phyloP scores from a whole-genome alignment of 2,329 filamentous ascomycete species.

The Dothideomycetidae sp. region DNA sequence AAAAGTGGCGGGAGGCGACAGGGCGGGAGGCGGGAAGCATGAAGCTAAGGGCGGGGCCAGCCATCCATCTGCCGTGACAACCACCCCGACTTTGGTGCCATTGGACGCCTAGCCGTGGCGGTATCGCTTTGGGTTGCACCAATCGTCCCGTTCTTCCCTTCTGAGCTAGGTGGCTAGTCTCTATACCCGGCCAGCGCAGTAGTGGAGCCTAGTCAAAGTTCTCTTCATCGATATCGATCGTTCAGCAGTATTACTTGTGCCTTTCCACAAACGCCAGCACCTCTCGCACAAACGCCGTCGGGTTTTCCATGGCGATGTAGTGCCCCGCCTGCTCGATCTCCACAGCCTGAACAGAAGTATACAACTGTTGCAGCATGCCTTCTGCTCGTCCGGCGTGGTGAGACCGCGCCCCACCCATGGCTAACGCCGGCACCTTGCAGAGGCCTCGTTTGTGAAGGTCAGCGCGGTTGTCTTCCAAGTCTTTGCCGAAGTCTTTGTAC shows the following conservation, averaged over 20 bases:
- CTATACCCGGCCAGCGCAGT: too few species aligned
- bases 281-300: slow-evolving; percentile 1
- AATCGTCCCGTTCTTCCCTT: too few species aligned
- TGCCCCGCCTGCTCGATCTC: slow-evolving; percentile 1
- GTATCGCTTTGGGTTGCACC: too few species aligned
- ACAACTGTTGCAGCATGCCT: slow-evolving; percentile 14
- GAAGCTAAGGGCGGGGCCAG: too few species aligned
- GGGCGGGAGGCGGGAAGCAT: too few species aligned
- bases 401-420: slow-evolving; percentile 17
- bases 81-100: too few species aligned
- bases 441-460: slow-evolving; percentile 17
- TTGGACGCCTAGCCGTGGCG: too few species aligned
- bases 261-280: slow-evolving; percentile 1
- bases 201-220: too few species aligned
- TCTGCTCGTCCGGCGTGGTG: slow-evolving; percentile 14
- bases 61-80: too few species aligned
- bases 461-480: slow-evolving; percentile 18
- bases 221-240: too few species aligned
- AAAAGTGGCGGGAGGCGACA: too few species aligned
- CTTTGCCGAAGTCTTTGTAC: slow-evolving; percentile 24
- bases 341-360: neutral
- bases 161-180: too few species aligned
- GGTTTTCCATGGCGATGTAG: slow-evolving; percentile 7
- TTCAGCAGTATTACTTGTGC: slow-evolving; percentile 1
- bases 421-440: slow-evolving; percentile 17